Base-by-base conservation (phyloP, 495 filamentous ascomycete genomes). In the Poronia punctata region DNA sequence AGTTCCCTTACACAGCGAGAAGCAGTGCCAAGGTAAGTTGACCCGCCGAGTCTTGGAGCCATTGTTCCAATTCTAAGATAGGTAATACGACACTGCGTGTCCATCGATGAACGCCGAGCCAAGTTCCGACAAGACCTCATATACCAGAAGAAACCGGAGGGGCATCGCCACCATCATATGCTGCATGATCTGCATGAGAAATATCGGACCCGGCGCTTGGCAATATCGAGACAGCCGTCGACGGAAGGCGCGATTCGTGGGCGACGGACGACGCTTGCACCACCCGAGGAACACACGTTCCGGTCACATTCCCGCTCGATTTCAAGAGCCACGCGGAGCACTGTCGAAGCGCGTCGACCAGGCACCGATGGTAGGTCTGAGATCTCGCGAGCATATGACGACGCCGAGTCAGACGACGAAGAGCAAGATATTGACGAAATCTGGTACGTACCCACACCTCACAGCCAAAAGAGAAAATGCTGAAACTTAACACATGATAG, bases 1-100 rank as follows among this genome's bases (percentile, higher is more conserved):
- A 83, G 53, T 88, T 88, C 42, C 84, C 86, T 0, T 92, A 90
- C 46, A 89, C 84, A 0, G 85, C 86, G 1, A 71, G 82, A 30
- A 88, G 82, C 43, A 80, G 80, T 4, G 84, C 84, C 12, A 80
- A 69, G 49, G 55, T 56, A 43, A n/a, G 52, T 45, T 3, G 23
- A 60, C 75, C n/a, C 72, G 75, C 37, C 56, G 14, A 27, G 18
- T 1, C 7, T 78, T 78, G 29, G 76, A 72, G 2, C 77, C 72
- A 16, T 69, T 75, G 45, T 70, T 44, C 48, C 53, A 22, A 51
- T 51, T 7, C 37, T 28, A 15, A 17, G 10, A 5, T 18, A 59
- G 55, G 69, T 76, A 4, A 70, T 79, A 26, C 65, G 84, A 3
- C 84, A 89, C 56, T 85, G 84, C 1, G 84, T 89, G 5, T 76